These are phyloP conservation scores for Ogataea zsoltii DNA, from an alignment of 805 yeast genomes.

Conservation along the genomic window DNA sequence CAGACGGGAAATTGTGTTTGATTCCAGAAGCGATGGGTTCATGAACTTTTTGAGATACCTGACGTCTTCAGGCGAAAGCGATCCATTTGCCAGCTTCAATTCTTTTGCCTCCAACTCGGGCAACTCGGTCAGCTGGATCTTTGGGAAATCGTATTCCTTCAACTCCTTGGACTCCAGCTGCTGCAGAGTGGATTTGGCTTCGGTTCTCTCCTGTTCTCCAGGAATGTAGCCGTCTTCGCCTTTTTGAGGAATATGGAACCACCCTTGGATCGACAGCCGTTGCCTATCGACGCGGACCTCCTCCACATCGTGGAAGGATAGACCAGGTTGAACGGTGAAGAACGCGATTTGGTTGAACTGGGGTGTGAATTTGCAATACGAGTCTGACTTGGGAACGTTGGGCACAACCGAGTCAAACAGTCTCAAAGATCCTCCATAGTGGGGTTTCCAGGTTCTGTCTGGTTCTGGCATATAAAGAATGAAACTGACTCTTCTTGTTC, in stretches of 20 bases:
- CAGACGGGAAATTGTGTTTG: slow-evolving; percentile 42
- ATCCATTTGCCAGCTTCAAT: slow-evolving; percentile 23
- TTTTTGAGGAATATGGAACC: slow-evolving; percentile 96
- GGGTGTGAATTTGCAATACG: slow-evolving; percentile 69
- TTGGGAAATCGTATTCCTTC: slow-evolving; percentile 82
- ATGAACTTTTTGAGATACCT: slow-evolving; percentile 54
- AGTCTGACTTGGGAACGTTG: slow-evolving; percentile 87
- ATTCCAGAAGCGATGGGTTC: slow-evolving; percentile 50
- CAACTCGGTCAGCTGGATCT: slow-evolving; percentile 38
- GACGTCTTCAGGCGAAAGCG: slow-evolving; percentile 38
- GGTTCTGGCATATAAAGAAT: slow-evolving; percentile 94
- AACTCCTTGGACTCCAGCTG: slow-evolving; percentile 75
- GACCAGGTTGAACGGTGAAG: slow-evolving; percentile 94
- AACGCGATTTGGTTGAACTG: slow-evolving; percentile 96
- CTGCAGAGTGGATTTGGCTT: slow-evolving; percentile 73
- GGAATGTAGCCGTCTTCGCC: slow-evolving; percentile 85
- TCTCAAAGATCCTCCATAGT: slow-evolving; percentile 91
- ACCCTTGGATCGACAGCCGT: slow-evolving; percentile 91
- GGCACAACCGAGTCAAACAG: slow-evolving; percentile 84
- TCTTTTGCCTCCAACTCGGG: slow-evolving; percentile 23
- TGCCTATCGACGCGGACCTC: slow-evolving; percentile 92
- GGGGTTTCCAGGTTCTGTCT: slow-evolving; percentile 82
- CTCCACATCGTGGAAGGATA: slow-evolving; percentile 96
- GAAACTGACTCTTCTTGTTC: slow-evolving; percentile 89
- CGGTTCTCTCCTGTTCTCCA: slow-evolving; percentile 81